Base-by-base conservation (phyloP, 2,329 filamentous ascomycete genomes). In the Sarocladium kiliense region DNA sequence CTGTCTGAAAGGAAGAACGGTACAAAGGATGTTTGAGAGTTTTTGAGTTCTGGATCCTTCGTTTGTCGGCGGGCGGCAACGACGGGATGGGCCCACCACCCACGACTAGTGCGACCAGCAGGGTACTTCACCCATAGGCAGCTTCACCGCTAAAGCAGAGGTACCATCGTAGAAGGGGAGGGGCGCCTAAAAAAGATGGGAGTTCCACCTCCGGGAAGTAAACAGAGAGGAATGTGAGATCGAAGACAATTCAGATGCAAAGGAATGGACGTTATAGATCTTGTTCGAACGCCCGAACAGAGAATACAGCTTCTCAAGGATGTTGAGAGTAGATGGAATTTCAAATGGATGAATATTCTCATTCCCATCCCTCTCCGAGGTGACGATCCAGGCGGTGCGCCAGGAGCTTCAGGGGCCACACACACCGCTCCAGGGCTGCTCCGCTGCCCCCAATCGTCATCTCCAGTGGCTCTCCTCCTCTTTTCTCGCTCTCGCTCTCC, bases 121-220 rank as follows among this genome's bases (percentile, higher is more conserved):
- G 47, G 47, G 47, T 51, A 51, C 47, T 12, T 32, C 27, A 51
- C 18, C 27, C 30, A 16, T 36, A 27, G 3, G 47, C n/a, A 16
- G n/a, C 9, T 5, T 3, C 9, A 14, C 7, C 47, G 21, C 26
- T n/a, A 51, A 23, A 44, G 19, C 7, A 21, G 39, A 44, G 19
- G 47, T 51, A 51, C 47, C 27, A 16, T 23, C 47, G 4, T 51
- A 27, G 23, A 36, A n/a, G 19, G 10, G 30, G 47, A 51, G 47
- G 47, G 47, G 47, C 47, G 47, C 47, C 30, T 34, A 51, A 27
- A 51, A 51, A 51, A 51, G 30, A 51, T 21, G 18, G 36, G 27
- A 51, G 47, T 51, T n/a, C 47, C 47, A 51, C 47, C 47, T 36
- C 26, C n/a, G 27, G 47, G 47, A 51, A 51, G 47, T 51, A 51